phyloP scores from a whole-genome alignment of 441 rosid species.

The Populus hybrid region DNA sequence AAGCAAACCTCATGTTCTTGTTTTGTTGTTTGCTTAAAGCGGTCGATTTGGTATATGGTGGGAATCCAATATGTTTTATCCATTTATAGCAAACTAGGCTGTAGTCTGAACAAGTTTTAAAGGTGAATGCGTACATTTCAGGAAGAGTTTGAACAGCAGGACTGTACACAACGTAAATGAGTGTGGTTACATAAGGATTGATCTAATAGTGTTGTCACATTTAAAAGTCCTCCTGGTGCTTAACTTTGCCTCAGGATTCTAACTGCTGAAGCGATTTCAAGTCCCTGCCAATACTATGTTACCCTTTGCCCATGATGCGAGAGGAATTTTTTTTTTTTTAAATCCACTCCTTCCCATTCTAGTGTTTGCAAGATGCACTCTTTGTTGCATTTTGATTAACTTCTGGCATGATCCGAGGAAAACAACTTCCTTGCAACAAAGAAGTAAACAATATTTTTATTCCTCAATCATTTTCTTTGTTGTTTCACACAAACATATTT shows the following conservation, averaged over 20 bases:
- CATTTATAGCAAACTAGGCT: too few species aligned
- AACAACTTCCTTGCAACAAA: not conserved
- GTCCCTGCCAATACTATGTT: not conserved
- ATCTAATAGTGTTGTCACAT: not conserved
- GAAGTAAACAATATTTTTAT: not conserved
- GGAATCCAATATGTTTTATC: not conserved
- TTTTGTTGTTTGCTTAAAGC: not conserved
- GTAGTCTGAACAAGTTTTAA: not conserved
- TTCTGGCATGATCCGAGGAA: not conserved
- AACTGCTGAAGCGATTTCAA: not conserved
- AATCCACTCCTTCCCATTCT: not conserved
- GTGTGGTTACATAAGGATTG: not conserved
- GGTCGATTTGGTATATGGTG: not conserved
- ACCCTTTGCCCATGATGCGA: not conserved
- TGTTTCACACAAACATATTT: constrained; percentile 7
- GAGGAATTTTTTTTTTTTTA: not conserved
- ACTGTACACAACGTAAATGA: not conserved
- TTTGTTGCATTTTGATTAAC: not conserved
- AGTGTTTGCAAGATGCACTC: not conserved
- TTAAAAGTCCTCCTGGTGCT: not conserved
- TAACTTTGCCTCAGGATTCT: not conserved
- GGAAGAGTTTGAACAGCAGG: not conserved
- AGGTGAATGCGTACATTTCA: not conserved
- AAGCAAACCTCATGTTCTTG: not conserved
- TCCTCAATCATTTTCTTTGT: not conserved